Evolutionary conservation across 2,329 filamentous ascomycete genomes (phyloP).

Genomic region (Trichoderma sp.): DNA sequence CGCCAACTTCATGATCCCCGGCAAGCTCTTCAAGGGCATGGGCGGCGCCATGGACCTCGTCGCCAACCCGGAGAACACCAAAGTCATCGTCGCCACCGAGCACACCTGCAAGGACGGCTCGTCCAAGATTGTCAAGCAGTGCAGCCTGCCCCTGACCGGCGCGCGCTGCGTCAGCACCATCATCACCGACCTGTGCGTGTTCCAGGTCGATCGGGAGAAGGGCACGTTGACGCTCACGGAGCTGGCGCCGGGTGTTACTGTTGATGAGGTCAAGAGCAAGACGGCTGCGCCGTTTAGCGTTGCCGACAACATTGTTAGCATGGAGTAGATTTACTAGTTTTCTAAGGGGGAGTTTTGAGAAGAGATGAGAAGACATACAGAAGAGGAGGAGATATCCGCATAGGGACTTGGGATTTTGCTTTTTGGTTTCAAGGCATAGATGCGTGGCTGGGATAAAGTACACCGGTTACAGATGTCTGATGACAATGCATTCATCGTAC

Average conservation of each 20-base stretch:
- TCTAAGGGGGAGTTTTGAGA: too few species aligned
- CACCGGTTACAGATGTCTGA: neutral
- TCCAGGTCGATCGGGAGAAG: slow-evolving; percentile 65
- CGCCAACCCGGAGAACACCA: slow-evolving; percentile 69
- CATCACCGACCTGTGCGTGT: slow-evolving; percentile 75
- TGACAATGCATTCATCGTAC: neutral
- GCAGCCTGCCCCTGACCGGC: slow-evolving; percentile 66
- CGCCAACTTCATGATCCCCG: slow-evolving; percentile 89
- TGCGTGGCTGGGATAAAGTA: neutral
- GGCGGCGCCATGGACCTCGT: slow-evolving; percentile 77
- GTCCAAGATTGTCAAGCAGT: slow-evolving; percentile 66
- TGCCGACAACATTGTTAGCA: slow-evolving; percentile 56
- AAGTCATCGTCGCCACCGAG: slow-evolving; percentile 72
- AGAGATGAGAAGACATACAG: neutral
- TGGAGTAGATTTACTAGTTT: slow-evolving; percentile 40
- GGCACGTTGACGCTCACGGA: slow-evolving; percentile 69
- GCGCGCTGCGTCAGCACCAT: slow-evolving; percentile 70
- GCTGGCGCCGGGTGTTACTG: slow-evolving; percentile 66
- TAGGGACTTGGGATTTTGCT: neutral
- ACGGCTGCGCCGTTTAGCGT: slow-evolving; percentile 70
- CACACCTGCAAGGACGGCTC: slow-evolving; percentile 70
- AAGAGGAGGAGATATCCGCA: slow-evolving; percentile 6
- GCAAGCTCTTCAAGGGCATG: slow-evolving; percentile 87
- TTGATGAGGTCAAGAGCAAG: slow-evolving; percentile 70
- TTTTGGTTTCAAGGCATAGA: neutral